These are phyloP conservation scores for Hypholoma fasciculare DNA, from an alignment of 768 basidiomycete species.

Conservation along the genomic window DNA sequence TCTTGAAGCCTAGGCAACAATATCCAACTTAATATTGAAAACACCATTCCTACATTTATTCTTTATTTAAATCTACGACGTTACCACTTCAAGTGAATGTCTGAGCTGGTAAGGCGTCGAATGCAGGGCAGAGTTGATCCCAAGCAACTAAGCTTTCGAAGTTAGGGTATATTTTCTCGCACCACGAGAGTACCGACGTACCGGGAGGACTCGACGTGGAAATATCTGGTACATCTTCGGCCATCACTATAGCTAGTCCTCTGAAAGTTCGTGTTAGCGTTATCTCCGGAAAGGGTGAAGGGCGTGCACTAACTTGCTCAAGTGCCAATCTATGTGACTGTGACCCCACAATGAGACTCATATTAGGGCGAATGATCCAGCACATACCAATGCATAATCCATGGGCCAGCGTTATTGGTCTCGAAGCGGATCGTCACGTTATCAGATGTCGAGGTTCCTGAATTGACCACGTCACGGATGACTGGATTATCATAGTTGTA, in stretches of 20 bases:
- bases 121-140: not conserved
- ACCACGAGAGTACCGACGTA: not conserved
- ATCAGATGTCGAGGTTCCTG: conserved; percentile 25
- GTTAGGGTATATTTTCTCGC: no score
- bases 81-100: not conserved
- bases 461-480: conserved; percentile 37
- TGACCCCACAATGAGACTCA: not conserved
- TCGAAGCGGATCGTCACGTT: conserved; percentile 55
- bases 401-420: conserved; percentile 65
- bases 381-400: conserved; percentile 36
- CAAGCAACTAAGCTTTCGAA: conserved; percentile 1
- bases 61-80: no score
- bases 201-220: not conserved
- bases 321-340: conserved; percentile 48
- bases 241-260: conserved; percentile 36
- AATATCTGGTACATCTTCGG: conserved; percentile 28
- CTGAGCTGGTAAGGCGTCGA: not conserved
- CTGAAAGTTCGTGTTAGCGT: conserved; percentile 9
- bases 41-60: no score
- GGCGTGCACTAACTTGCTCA: conserved; percentile 30
- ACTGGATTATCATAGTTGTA: conserved; percentile 52
- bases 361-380: not conserved
- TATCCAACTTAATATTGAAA: no score
- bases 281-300: not conserved
- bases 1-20: no score